Percentiles rank a stretch among this genome's conserved stretches.
These are phyloP conservation scores for Pleomassaria siparia DNA, from an alignment of 2,329 filamentous ascomycete species.

Conservation along the genomic window DNA sequence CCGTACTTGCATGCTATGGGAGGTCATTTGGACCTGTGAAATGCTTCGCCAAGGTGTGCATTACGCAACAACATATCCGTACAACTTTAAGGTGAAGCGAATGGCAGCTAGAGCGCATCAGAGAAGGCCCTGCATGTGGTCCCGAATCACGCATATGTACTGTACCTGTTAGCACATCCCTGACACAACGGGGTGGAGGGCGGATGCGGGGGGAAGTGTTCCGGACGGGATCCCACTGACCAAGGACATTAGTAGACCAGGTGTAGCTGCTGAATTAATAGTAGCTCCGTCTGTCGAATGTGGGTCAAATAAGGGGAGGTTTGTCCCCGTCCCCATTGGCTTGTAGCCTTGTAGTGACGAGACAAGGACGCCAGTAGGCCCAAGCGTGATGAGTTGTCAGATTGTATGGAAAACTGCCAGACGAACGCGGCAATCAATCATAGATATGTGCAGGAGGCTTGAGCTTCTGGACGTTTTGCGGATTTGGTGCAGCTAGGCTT, in stretches of 20 bases:
- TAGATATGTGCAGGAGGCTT: not conserved
- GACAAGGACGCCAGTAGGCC: not conserved
- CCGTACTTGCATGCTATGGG: not conserved
- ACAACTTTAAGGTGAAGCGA: not conserved
- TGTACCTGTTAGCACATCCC: constrained; percentile 5
- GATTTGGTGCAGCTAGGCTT: not conserved
- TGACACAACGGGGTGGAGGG: not conserved
- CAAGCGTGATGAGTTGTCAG: not conserved
- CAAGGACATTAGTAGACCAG: constrained; percentile 2
- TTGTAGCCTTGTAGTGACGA: not conserved
- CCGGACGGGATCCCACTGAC: constrained; percentile 9
- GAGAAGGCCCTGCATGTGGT: constrained; percentile 6
- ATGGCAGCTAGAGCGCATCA: not conserved
- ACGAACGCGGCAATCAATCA: not conserved
- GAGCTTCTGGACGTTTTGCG: not conserved
- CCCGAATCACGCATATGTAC: constrained; percentile 5
- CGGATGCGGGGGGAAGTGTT: constrained; percentile 1
- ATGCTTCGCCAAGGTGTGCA: not conserved
- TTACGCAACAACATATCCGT: not conserved
- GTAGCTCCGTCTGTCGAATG: not conserved
- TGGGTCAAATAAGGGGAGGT: not conserved
- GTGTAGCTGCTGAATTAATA: not conserved
- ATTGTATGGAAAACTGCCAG: not conserved
- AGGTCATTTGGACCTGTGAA: not conserved
- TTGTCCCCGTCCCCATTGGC: too few species aligned